Conservation (phyloP, 768 basidiomycete species). For the Tulasnella sp. region DNA sequence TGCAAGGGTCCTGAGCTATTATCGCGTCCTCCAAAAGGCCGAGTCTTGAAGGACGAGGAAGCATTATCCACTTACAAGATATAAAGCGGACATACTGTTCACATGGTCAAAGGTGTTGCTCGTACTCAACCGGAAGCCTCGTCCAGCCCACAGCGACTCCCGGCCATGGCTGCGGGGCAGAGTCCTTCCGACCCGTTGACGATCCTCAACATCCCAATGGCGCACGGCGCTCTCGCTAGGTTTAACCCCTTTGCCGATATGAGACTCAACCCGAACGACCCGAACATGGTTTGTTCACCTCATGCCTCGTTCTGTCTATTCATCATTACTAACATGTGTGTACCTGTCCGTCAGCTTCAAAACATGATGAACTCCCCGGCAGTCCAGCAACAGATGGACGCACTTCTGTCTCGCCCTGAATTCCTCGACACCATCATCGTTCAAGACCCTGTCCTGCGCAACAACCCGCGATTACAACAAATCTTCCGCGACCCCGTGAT, state of each 20-base stretch:
- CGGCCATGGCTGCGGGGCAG: conserved; percentile 87
- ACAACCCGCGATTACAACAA: conserved; percentile 69
- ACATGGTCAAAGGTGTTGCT: conserved; percentile 84
- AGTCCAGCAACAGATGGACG: conserved; percentile 81
- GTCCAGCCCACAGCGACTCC: conserved; percentile 52
- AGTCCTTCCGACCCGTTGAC: conserved; percentile 82
- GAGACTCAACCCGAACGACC: conserved; percentile 87
- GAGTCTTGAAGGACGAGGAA: conserved; percentile 84
- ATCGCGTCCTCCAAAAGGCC: conserved; percentile 37
- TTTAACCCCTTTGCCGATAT: conserved; percentile 89
- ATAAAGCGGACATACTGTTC: conserved; percentile 73
- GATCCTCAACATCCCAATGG: conserved; percentile 66
- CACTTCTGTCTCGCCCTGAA: conserved; percentile 80
- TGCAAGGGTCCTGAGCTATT: not conserved
- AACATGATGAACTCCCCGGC: conserved; percentile 77
- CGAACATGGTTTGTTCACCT: conserved; percentile 72
- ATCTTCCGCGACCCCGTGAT: conserved; percentile 71
- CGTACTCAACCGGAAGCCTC: conserved; percentile 32
- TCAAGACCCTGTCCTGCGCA: conserved; percentile 53
- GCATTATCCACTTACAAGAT: conserved; percentile 80
- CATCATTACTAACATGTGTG: not conserved
- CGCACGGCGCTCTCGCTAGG: conserved; percentile 74
- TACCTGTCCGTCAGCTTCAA: conserved; percentile 49
- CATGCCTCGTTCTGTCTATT: too few species aligned
- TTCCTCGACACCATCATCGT: conserved; percentile 58